Evolutionary conservation across 2,329 filamentous ascomycete genomes (phyloP), one percentile per base, ranked within the genome.

Genomic region (Xylariaceae sp.): DNA sequence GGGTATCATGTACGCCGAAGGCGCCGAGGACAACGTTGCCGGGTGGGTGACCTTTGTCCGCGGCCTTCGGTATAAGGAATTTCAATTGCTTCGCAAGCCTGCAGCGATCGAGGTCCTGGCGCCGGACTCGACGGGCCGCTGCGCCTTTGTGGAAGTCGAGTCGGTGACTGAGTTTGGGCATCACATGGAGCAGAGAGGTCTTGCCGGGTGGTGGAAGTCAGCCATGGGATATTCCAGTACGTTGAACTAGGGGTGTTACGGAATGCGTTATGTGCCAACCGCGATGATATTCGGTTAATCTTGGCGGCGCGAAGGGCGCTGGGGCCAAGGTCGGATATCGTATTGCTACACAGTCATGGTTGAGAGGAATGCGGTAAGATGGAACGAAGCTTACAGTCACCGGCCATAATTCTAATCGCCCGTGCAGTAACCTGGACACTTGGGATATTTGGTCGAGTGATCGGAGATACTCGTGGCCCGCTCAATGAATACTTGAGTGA

Each of bases 1-100:
- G 0, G 88, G 88, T 1, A 84, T 92, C 61, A 91, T 92, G 87
- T 89, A 90, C 65, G 87, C 85, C 47, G 85, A 89, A 65, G 81
- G 83, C 1, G 59, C 60, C 3, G 72, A 77, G 60, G 62, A 65
- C 1, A 74, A 74, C 1, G 80, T 89, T 3, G 75, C 74, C 53
- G 73, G 75, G 13, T 90, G 87, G 87, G 83, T 89, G 4, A 74
- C 73, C 10, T 72, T 74, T 1, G 86, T 89, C 2, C 80, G 87
- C 52, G 76, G 76, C 22, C 69, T 89, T 40, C 76, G 84, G 6
- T 89, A 89, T 70, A 89, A 89, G 61, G 86, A 89, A 67, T 89
- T 85, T 49, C 82, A 86, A 57, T 77, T 88, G 44, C 79, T 78
- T 7, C 73, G 72, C 15, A 78, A 80, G 59, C 80, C 83, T 9